A percentile compares a stretch with the other conserved stretches of the same genome.
phyloP scores from a whole-genome alignment of 2,329 filamentous ascomycete species.

The Neurospora sp. region DNA sequence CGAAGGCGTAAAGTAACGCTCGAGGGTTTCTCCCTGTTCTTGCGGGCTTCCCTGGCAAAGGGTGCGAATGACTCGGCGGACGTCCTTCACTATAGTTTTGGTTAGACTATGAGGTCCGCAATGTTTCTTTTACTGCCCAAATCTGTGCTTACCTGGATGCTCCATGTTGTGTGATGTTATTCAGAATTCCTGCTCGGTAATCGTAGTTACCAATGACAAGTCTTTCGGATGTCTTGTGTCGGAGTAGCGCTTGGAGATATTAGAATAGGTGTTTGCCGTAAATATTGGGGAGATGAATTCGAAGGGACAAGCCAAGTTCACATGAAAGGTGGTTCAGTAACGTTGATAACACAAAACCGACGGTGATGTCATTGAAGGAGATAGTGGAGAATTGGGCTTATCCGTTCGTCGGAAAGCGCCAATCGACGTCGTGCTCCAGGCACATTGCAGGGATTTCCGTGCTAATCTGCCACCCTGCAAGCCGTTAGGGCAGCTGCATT shows the following conservation, averaged over 20 bases:
- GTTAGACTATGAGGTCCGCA: background rate
- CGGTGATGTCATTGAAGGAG: constrained; percentile 12
- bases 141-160: constrained; percentile 29
- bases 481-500: background rate
- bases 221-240: background rate
- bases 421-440: background rate
- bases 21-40: constrained; percentile 54
- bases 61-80: constrained; percentile 54
- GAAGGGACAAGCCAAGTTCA: background rate
- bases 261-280: background rate
- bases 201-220: background rate
- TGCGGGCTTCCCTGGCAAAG: constrained; percentile 59
- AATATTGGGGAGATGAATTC: background rate
- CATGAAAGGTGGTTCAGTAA: constrained; percentile 1
- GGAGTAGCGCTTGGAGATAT: background rate
- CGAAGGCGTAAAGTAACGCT: constrained; percentile 62
- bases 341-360: background rate
- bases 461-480: background rate
- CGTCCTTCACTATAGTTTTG: constrained; percentile 40
- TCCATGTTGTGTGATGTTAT: constrained; percentile 24
- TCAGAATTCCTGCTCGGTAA: background rate
- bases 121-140: background rate
- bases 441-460: background rate
- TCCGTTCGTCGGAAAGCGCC: background rate
- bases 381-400: background rate